Evolutionary conservation across 192 early-diverging fungal genomes (phyloP).

Genomic region (Pilaira anomala): DNA sequence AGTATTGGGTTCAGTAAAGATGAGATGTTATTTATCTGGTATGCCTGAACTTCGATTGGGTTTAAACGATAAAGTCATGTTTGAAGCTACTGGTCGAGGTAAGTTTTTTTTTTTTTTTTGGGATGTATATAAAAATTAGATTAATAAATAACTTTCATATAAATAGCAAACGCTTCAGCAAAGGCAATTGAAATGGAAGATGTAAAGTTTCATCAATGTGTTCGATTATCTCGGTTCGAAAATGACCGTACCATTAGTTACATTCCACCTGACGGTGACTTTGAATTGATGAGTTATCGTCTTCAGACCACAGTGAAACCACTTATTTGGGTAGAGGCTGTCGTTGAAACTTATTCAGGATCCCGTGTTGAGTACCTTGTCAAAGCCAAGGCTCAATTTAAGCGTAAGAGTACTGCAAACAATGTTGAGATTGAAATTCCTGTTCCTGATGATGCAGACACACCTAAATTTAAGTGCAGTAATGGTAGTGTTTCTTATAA

Average conservation of each 20-base stretch:
- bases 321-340: conserved; percentile 80
- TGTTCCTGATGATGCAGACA: conserved; percentile 97
- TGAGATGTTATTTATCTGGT: conserved; percentile 82
- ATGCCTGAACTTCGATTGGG: conserved; percentile 85
- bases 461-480: conserved; percentile 82
- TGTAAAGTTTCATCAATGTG: conserved; percentile 89
- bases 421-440: conserved; percentile 97
- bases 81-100: conserved; percentile 73
- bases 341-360: conserved; percentile 84
- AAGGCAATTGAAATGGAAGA: conserved; percentile 91
- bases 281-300: conserved; percentile 86
- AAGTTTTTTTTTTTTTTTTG: conserved; percentile 43
- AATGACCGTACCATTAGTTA: conserved; percentile 87
- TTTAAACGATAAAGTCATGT: conserved; percentile 88
- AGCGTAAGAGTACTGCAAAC: conserved; percentile 94
- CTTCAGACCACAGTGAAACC: conserved; percentile 81
- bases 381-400: conserved; percentile 97
- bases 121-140: neutral
- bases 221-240: conserved; percentile 82
- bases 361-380: conserved; percentile 95
- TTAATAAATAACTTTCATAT: neutral
- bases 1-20: conserved; percentile 79
- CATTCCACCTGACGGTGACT: conserved; percentile 70
- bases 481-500: conserved; percentile 88
- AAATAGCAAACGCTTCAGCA: conserved; percentile 12